These are phyloP conservation scores for Venturia oleaginea DNA, from an alignment of 2,329 filamentous ascomycete genomes.

Conservation along the genomic window DNA sequence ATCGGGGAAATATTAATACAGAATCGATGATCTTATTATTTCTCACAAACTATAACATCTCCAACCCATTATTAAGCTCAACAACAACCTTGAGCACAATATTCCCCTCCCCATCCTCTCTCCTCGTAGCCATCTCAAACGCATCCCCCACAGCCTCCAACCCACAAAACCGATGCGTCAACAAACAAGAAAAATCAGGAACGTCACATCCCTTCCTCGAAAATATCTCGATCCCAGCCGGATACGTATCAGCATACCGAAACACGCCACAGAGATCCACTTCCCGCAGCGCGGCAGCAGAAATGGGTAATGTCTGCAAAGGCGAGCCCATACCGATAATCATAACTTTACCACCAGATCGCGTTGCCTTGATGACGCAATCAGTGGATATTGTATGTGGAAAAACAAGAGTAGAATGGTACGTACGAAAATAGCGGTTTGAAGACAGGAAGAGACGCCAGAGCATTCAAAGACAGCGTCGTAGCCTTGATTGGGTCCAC, in stretches of 20 bases:
- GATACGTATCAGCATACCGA: conserved; percentile 68
- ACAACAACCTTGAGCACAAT: conserved; percentile 59
- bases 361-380: too few species aligned
- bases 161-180: conserved; percentile 64
- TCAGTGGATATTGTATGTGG: too few species aligned
- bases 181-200: conserved; percentile 58
- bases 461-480: conserved; percentile 70
- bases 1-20: neutral
- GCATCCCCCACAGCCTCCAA: conserved; percentile 51
- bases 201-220: conserved; percentile 17
- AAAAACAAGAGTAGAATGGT: too few species aligned
- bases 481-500: conserved; percentile 23
- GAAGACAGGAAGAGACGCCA: conserved; percentile 65
- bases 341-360: too few species aligned
- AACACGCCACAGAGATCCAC: conserved; percentile 32
- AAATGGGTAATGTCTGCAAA: too few species aligned
- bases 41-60: neutral
- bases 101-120: conserved; percentile 56
- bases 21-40: neutral
- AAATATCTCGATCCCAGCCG: conserved; percentile 54
- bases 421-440: conserved; percentile 58
- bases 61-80: neutral
- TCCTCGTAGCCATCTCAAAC: conserved; percentile 62
- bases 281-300: too few species aligned
- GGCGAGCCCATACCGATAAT: too few species aligned